Evolutionary conservation across 306 rosid species (phyloP).

Genomic region (Carpinus fangiana): DNA sequence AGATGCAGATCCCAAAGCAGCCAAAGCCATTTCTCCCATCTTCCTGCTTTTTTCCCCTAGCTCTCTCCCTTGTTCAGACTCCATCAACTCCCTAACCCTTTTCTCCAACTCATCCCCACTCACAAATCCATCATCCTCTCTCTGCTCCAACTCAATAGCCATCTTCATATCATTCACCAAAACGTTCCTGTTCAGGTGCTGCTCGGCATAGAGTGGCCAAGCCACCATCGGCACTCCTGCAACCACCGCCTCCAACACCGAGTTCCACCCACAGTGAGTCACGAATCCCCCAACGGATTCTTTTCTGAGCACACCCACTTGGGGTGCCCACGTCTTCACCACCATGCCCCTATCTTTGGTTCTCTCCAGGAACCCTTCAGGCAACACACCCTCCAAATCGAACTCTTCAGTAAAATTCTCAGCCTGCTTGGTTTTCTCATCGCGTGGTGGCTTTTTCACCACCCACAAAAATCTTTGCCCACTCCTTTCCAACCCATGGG

Average conservation of each 20-base stretch:
- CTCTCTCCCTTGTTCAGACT: constrained; percentile 26
- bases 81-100: constrained; percentile 48
- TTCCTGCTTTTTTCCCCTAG: background rate
- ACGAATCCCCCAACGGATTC: constrained; percentile 62
- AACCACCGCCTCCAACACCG: constrained; percentile 50
- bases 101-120: constrained; percentile 37
- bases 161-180: constrained; percentile 55
- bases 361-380: constrained; percentile 17
- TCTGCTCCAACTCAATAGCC: constrained; percentile 34
- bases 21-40: constrained; percentile 18
- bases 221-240: constrained; percentile 54
- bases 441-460: constrained; percentile 12
- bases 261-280: constrained; percentile 76
- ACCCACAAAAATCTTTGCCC: constrained; percentile 40
- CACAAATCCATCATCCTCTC: constrained; percentile 43
- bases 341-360: constrained; percentile 49
- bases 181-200: constrained; percentile 36
- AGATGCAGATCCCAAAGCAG: background rate
- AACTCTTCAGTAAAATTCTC: no score
- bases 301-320: constrained; percentile 45
- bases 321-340: constrained; percentile 57
- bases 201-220: constrained; percentile 72
- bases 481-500: constrained; percentile 29
- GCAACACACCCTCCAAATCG: constrained; percentile 5
- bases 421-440: background rate